These are phyloP conservation scores for Sporothrix pseudoabietina DNA, from an alignment of 2,329 filamentous ascomycete species.

Conservation along the genomic window DNA sequence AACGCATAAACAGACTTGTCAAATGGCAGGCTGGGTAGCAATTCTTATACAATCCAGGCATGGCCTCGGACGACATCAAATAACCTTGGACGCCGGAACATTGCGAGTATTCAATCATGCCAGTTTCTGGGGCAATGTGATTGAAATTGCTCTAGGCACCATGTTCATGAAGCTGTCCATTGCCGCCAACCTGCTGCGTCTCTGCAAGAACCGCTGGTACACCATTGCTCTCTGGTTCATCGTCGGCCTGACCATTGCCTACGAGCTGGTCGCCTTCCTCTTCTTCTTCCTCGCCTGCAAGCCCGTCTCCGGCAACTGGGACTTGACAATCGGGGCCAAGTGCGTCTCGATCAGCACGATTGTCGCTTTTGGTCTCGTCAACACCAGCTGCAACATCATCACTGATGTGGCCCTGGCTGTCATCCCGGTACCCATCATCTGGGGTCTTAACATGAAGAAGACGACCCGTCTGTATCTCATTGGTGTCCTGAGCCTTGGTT, in stretches of 20 bases:
- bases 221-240: slow-evolving; percentile 37
- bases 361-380: slow-evolving; percentile 48
- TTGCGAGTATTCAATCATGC: slow-evolving; percentile 45
- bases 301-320: slow-evolving; percentile 37
- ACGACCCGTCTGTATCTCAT: slow-evolving; percentile 46
- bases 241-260: slow-evolving; percentile 33
- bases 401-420: slow-evolving; percentile 50
- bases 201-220: slow-evolving; percentile 38
- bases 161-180: slow-evolving; percentile 36
- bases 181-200: slow-evolving; percentile 34
- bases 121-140: slow-evolving; percentile 50
- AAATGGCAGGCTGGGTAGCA: slow-evolving; percentile 39
- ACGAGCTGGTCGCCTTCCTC: slow-evolving; percentile 36
- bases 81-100: slow-evolving; percentile 42
- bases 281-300: slow-evolving; percentile 37
- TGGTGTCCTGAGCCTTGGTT: slow-evolving; percentile 47
- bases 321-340: slow-evolving; percentile 31
- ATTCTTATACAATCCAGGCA: slow-evolving; percentile 49
- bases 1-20: slow-evolving; percentile 36
- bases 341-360: slow-evolving; percentile 35
- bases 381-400: slow-evolving; percentile 45
- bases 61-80: slow-evolving; percentile 51
- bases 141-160: slow-evolving; percentile 43
- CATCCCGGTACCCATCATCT: slow-evolving; percentile 48
- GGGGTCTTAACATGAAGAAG: slow-evolving; percentile 46